These are phyloP conservation scores for Ceratorhiza oryzae-sativae DNA, from an alignment of 1,284 basidiomycete genomes.

Conservation along the genomic window DNA sequence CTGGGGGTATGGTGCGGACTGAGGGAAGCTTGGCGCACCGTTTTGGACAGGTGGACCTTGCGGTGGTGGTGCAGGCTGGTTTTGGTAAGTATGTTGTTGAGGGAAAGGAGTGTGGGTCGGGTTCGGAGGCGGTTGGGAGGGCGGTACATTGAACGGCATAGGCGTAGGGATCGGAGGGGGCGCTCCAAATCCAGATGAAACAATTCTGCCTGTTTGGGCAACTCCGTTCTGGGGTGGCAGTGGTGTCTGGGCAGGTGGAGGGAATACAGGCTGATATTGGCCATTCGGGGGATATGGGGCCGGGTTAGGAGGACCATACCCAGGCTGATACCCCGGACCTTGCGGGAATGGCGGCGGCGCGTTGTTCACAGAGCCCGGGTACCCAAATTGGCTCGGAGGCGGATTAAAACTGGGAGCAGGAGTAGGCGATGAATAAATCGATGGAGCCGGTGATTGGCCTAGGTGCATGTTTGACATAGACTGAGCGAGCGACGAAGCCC, in stretches of 20 bases:
- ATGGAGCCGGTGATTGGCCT: constrained; percentile 42
- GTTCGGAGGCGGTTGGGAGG: constrained; percentile 32
- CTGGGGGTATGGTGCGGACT: not conserved
- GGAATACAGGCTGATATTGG: constrained; percentile 24
- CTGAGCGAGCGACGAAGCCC: constrained; percentile 23
- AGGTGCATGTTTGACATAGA: constrained; percentile 31
- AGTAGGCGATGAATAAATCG: constrained; percentile 38
- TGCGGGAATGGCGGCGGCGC: constrained; percentile 20
- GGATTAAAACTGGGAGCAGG: constrained; percentile 43
- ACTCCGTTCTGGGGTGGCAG: constrained; percentile 6
- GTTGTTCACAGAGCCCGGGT: not conserved
- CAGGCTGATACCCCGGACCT: constrained; percentile 24
- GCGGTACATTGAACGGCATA: constrained; percentile 29
- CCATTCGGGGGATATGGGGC: constrained; percentile 25
- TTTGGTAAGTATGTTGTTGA: constrained; percentile 37
- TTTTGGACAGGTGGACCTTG: constrained; percentile 34
- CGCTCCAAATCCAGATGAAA: constrained; percentile 12
- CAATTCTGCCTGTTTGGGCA: constrained; percentile 6
- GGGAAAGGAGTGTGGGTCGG: constrained; percentile 38
- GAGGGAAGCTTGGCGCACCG: constrained; percentile 11
- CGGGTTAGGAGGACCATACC: constrained; percentile 17
- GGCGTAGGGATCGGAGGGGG: constrained; percentile 33
- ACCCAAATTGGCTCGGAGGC: constrained; percentile 23
- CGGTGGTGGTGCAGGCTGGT: constrained; percentile 22
- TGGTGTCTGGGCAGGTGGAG: constrained; percentile 9